These are phyloP conservation scores for Coccomyxa subellipsoidea DNA, from an alignment of 163 green algal genomes.

Conservation along the genomic window DNA sequence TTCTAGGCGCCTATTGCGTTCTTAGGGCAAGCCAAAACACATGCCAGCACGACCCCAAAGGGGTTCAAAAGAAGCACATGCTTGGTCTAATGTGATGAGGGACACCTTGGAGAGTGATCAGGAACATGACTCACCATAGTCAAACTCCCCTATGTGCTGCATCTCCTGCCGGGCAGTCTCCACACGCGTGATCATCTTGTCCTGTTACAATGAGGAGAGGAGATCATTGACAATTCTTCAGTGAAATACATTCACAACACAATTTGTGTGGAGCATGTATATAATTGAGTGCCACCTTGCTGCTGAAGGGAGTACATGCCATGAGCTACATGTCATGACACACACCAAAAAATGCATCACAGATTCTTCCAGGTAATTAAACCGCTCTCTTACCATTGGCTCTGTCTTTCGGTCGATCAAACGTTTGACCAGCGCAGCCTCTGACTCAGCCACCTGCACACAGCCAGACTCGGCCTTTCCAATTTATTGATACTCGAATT, in stretches of 20 bases:
- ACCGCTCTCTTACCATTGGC: slow-evolving; percentile 31
- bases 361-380: neutral
- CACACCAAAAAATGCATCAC: neutral
- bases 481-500: too few relatives aligned
- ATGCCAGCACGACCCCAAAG: too few relatives aligned
- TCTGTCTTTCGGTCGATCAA: slow-evolving; percentile 87
- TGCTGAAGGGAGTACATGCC: neutral
- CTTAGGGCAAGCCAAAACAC: too few relatives aligned
- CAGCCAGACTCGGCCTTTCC: too few relatives aligned
- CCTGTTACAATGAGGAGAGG: slow-evolving; percentile 24
- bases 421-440: slow-evolving; percentile 74
- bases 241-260: too few relatives aligned
- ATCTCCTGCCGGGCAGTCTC: slow-evolving; percentile 69
- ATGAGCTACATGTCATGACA: neutral
- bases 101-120: neutral
- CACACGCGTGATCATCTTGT: slow-evolving; percentile 61
- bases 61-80: too few relatives aligned
- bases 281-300: too few relatives aligned
- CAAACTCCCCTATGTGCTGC: slow-evolving; percentile 60
- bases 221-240: neutral
- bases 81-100: too few relatives aligned
- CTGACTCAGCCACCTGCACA: slow-evolving; percentile 65
- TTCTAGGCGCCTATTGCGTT: too few relatives aligned
- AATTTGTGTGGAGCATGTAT: too few relatives aligned
- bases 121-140: slow-evolving; percentile 59